Evolutionary conservation across 2,329 filamentous ascomycete species (phyloP).

Genomic region (Botrytis hyacinthi): DNA sequence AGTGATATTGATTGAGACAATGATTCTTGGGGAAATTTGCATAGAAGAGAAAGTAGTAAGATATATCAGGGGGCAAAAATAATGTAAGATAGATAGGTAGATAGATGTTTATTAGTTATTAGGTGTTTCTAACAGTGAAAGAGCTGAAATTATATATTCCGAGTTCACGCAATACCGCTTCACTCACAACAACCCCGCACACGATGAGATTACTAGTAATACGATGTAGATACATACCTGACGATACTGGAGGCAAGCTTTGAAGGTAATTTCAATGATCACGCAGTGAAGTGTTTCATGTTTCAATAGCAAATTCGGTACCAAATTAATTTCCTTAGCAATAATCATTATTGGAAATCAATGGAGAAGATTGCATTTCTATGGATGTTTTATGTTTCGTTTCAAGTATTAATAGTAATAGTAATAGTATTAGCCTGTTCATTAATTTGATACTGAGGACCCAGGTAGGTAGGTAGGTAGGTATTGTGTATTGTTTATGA

Average conservation of each 20-base stretch:
- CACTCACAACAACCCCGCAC: neutral
- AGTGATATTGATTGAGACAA: slow-evolving; percentile 5
- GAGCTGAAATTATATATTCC: neutral
- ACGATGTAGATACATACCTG: neutral
- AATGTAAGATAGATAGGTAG: slow-evolving; percentile 2
- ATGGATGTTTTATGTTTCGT: neutral
- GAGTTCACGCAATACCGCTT: neutral
- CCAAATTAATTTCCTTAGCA: neutral
- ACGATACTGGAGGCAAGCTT: neutral
- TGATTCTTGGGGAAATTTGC: neutral
- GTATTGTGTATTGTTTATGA: neutral
- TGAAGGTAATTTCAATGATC: neutral
- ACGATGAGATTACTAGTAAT: neutral
- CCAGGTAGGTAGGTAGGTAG: neutral
- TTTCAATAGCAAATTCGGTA: neutral
- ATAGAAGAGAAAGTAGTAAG: neutral
- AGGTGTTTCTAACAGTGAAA: neutral
- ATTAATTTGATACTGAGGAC: neutral
- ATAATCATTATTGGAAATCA: neutral
- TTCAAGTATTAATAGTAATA: neutral
- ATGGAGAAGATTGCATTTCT: neutral
- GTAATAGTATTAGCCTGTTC: too few species aligned
- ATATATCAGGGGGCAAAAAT: neutral
- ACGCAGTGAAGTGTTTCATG: neutral
- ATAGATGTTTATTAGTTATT: neutral